Evolutionary conservation across 2,329 filamentous ascomycete species (phyloP).

Genomic region (Fusarium sp.): DNA sequence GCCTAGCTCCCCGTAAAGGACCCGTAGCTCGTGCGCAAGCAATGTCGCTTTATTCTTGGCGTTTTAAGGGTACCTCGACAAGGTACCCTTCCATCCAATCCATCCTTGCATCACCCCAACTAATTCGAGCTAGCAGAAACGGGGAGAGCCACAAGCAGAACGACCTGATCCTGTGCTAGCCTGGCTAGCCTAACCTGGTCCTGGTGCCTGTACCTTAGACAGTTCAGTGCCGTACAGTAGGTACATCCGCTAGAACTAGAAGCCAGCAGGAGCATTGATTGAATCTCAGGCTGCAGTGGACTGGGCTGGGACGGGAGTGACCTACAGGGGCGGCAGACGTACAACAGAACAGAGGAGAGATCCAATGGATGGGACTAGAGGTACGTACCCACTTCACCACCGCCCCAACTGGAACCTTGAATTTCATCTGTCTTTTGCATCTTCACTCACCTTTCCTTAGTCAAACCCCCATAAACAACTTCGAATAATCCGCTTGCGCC

Average conservation of each 20-base stretch:
- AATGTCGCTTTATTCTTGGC: slow-evolving; percentile 41
- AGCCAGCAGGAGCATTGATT: slow-evolving; percentile 19
- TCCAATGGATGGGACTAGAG: slow-evolving; percentile 4
- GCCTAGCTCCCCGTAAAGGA: slow-evolving; percentile 40
- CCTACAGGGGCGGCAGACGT: slow-evolving; percentile 30
- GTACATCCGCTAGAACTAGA: background rate
- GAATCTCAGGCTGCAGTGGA: slow-evolving; percentile 22
- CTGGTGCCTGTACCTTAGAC: slow-evolving; percentile 21
- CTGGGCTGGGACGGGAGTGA: slow-evolving; percentile 30
- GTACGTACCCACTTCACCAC: slow-evolving; percentile 47
- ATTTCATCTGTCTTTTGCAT: slow-evolving; percentile 51
- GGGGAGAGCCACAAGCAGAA: slow-evolving; percentile 41
- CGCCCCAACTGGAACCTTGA: slow-evolving; percentile 46
- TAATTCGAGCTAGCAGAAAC: slow-evolving; percentile 43
- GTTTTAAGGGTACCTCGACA: slow-evolving; percentile 41
- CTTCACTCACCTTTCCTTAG: slow-evolving; percentile 48
- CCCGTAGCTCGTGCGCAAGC: slow-evolving; percentile 42
- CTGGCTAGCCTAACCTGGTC: slow-evolving; percentile 5
- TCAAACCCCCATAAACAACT: slow-evolving; percentile 30
- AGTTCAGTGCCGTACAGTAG: slow-evolving; percentile 8
- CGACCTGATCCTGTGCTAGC: slow-evolving; percentile 31
- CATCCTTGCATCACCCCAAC: slow-evolving; percentile 40
- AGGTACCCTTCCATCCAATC: slow-evolving; percentile 36
- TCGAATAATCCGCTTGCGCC: slow-evolving; percentile 29
- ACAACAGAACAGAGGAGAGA: slow-evolving; percentile 25